phyloP scores from a whole-genome alignment of 2,329 filamentous ascomycete genomes.

The Cryphonectria carpinicola region DNA sequence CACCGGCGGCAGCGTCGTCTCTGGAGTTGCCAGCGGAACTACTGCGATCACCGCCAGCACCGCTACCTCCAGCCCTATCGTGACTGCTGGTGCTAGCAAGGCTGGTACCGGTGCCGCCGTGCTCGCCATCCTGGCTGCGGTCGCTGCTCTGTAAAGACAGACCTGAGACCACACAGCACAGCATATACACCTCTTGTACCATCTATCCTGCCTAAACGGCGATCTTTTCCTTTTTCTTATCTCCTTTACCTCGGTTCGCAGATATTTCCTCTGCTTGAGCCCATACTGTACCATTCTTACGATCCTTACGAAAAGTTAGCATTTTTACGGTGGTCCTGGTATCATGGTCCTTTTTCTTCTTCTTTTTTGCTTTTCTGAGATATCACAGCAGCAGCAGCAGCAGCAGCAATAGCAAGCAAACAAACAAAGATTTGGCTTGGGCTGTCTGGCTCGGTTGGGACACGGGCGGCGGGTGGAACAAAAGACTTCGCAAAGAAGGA shows the following conservation, averaged over 20 bases:
- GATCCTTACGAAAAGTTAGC: constrained; percentile 57
- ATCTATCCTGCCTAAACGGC: constrained; percentile 16
- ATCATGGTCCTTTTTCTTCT: constrained; percentile 22
- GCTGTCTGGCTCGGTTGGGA: constrained; percentile 16
- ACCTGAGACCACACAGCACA: constrained; percentile 6
- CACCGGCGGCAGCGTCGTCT: constrained; percentile 31
- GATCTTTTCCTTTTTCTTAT: constrained; percentile 21
- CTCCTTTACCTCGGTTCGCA: constrained; percentile 13
- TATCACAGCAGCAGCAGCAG: constrained; percentile 19
- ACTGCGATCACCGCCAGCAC: constrained; percentile 38
- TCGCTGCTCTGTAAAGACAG: constrained; percentile 50
- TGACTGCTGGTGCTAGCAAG: constrained; percentile 38
- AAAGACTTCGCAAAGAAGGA: background rate
- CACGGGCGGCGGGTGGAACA: background rate
- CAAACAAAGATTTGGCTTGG: background rate
- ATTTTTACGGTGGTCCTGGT: constrained; percentile 37
- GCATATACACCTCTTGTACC: constrained; percentile 1
- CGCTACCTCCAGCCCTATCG: constrained; percentile 39
- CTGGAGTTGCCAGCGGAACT: constrained; percentile 38
- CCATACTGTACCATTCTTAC: constrained; percentile 54
- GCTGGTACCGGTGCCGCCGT: constrained; percentile 51
- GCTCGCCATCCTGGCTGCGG: constrained; percentile 48
- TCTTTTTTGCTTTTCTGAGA: constrained; percentile 9
- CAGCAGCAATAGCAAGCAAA: background rate
- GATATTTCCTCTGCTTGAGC: constrained; percentile 22